Evolutionary conservation across 2,329 filamentous ascomycete genomes (phyloP).

Genomic region (Hypoxylon sp.): DNA sequence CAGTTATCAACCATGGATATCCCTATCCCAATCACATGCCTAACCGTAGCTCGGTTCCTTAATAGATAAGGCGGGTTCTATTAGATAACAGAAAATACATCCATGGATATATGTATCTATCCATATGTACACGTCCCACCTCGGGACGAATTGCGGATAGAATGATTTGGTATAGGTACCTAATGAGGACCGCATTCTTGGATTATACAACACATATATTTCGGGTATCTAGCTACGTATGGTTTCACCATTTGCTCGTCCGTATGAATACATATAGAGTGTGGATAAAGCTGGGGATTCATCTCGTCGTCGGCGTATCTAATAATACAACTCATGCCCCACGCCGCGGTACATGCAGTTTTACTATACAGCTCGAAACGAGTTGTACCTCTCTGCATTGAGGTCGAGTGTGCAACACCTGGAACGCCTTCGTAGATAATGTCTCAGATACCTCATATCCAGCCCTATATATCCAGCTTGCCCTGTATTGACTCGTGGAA

Average conservation of each 20-base stretch:
- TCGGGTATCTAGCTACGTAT: constrained; percentile 7
- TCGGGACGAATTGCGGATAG: background rate
- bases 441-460: constrained; percentile 12
- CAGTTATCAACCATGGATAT: constrained; percentile 5
- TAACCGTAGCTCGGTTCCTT: background rate
- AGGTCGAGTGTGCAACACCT: constrained; percentile 15
- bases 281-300: constrained; percentile 28
- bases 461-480: constrained; percentile 7
- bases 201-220: background rate
- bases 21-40: constrained; percentile 6
- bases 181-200: background rate
- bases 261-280: constrained; percentile 19
- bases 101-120: too few species aligned
- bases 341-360: constrained; percentile 17
- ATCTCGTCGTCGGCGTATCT: constrained; percentile 27
- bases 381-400: constrained; percentile 10
- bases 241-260: constrained; percentile 18
- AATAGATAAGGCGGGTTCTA: constrained; percentile 12
- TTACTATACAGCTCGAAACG: constrained; percentile 23
- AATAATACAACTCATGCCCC: constrained; percentile 28
- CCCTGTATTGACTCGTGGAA: constrained; percentile 7
- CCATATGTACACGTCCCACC: background rate
- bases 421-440: constrained; percentile 19
- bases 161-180: background rate
- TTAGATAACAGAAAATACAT: constrained; percentile 28